phyloP scores from a whole-genome alignment of 2,329 filamentous ascomycete genomes.

The Dactylella cylindrospora region DNA sequence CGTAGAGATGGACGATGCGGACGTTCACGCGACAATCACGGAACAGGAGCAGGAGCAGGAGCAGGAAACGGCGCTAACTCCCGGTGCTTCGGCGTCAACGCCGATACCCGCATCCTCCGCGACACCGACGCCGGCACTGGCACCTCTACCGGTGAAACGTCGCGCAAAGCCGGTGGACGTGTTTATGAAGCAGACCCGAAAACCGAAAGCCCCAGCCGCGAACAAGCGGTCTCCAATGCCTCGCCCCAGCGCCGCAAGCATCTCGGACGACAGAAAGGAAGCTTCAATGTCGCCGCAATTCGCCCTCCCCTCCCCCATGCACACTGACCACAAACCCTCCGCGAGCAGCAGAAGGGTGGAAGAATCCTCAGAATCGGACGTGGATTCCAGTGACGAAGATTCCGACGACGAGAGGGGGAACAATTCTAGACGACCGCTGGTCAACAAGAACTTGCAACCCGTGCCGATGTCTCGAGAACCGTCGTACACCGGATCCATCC shows the following conservation, averaged over 20 bases:
- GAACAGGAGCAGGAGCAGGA: slow-evolving; percentile 2
- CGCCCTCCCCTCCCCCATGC: slow-evolving; percentile 31
- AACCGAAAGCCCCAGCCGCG: slow-evolving; percentile 10
- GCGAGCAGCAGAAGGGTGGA: slow-evolving; percentile 4
- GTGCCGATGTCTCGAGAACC: slow-evolving; percentile 32
- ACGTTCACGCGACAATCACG: slow-evolving; percentile 8
- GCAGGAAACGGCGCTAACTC: slow-evolving; percentile 20
- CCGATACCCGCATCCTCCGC: slow-evolving; percentile 29
- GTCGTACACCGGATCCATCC: slow-evolving; percentile 29
- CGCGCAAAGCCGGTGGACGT: slow-evolving; percentile 22
- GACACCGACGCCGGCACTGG: slow-evolving; percentile 27
- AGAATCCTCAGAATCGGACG: slow-evolving; percentile 32
- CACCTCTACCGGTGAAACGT: slow-evolving; percentile 13
- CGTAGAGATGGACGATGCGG: slow-evolving; percentile 36
- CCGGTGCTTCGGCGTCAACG: slow-evolving; percentile 25
- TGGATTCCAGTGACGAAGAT: slow-evolving; percentile 32
- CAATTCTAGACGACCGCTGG: slow-evolving; percentile 4
- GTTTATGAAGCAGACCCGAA: slow-evolving; percentile 31
- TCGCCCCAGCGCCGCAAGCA: slow-evolving; percentile 21
- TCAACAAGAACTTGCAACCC: slow-evolving; percentile 27
- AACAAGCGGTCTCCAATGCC: slow-evolving; percentile 22
- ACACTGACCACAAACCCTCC: slow-evolving; percentile 5
- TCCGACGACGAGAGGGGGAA: slow-evolving; percentile 5
- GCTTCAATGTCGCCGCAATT: slow-evolving; percentile 38
- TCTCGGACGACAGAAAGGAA: slow-evolving; percentile 21